Evolutionary conservation across 73 alveolate genomes (phyloP).

Genomic region (Uronychia setigera): DNA sequence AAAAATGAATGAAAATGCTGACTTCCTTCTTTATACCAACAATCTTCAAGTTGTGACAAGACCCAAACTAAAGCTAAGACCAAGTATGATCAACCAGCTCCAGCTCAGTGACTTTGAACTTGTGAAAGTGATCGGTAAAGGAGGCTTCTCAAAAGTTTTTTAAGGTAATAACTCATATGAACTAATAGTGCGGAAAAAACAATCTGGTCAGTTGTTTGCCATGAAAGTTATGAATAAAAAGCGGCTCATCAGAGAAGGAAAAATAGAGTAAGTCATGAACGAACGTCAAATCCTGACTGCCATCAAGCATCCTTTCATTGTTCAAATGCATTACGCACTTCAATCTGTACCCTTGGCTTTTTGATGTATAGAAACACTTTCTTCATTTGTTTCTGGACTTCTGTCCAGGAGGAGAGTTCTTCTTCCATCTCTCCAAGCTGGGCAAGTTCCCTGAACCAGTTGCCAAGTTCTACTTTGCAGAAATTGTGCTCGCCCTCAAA

Average conservation of each 20-base stretch:
- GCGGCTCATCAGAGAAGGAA: conserved; percentile 49
- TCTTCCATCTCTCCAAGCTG: conserved; percentile 67
- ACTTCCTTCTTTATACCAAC: not conserved
- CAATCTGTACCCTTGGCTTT: conserved; percentile 51
- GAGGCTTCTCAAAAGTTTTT: conserved; percentile 34
- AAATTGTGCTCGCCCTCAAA: conserved; percentile 72
- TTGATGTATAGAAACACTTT: conserved; percentile 5
- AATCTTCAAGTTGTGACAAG: not conserved
- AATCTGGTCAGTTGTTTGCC: conserved; percentile 64
- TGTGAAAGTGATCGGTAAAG: conserved; percentile 36
- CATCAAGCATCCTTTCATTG: conserved; percentile 54
- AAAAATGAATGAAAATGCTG: not conserved
- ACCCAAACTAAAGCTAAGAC: too few relatives aligned
- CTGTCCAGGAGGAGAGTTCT: conserved; percentile 84
- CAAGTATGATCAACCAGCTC: too few relatives aligned
- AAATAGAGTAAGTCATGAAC: conserved; percentile 69
- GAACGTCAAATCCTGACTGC: conserved; percentile 47
- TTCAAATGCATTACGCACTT: conserved; percentile 52
- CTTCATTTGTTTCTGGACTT: conserved; percentile 62
- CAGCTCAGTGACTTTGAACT: conserved; percentile 20
- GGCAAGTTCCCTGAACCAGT: conserved; percentile 63
- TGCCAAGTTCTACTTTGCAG: conserved; percentile 80
- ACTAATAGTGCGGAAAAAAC: conserved; percentile 39
- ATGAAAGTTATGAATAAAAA: conserved; percentile 76
- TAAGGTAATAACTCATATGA: not conserved